Evolutionary conservation across 805 yeast species (phyloP).

Genomic region (Brettanomyces sp.): DNA sequence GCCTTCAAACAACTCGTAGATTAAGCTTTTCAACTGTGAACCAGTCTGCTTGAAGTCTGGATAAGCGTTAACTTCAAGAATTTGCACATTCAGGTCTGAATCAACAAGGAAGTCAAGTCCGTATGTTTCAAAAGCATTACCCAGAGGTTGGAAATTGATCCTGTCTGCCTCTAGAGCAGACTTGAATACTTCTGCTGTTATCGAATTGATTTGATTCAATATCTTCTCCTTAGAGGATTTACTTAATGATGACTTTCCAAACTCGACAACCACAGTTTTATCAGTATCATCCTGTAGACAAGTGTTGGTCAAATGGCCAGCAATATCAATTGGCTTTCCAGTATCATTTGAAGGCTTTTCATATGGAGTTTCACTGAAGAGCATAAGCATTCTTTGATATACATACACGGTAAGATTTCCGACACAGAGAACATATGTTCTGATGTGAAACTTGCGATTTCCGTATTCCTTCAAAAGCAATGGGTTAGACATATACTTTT

Average conservation of each 20-base stretch:
- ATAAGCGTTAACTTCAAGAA: conserved; percentile 84
- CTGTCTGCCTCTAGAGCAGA: conserved; percentile 80
- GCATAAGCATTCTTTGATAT: conserved; percentile 66
- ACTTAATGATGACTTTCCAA: conserved; percentile 40
- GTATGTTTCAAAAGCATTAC: conserved; percentile 75
- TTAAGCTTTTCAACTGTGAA: conserved; percentile 51
- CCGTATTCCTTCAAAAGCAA: conserved; percentile 51
- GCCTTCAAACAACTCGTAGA: conserved; percentile 56
- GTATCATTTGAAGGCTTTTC: conserved; percentile 22
- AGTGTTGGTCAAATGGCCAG: conserved; percentile 87
- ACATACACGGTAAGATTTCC: conserved; percentile 76
- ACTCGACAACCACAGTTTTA: conserved; percentile 46
- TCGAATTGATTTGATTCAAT: conserved; percentile 44
- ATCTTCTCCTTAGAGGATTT: conserved; percentile 31
- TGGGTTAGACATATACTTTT: conserved; percentile 67
- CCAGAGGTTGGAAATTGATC: conserved; percentile 73
- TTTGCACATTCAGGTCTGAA: conserved; percentile 38
- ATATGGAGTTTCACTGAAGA: conserved; percentile 62
- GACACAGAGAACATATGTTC: conserved; percentile 70
- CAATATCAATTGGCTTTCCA: conserved; percentile 33
- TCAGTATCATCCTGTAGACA: conserved; percentile 56
- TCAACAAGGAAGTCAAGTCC: conserved; percentile 86
- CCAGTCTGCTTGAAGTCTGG: conserved; percentile 99
- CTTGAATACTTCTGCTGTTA: conserved; percentile 60
- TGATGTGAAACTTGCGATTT: conserved; percentile 75